phyloP scores from a whole-genome alignment of 2,329 filamentous ascomycete genomes.

The Arthroderma sp. region DNA sequence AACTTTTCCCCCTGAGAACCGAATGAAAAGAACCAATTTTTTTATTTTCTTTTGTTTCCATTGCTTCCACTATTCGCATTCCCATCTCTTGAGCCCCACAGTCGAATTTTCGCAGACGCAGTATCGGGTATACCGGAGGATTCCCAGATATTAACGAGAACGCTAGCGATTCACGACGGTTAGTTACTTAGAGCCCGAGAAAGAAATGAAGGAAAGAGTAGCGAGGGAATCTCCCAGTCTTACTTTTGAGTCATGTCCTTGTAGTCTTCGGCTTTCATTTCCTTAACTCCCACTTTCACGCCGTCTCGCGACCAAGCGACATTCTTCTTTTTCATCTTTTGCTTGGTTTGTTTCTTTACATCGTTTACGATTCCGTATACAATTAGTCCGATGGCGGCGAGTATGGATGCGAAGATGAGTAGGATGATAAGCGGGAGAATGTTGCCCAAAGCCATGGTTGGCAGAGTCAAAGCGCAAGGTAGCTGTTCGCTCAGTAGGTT shows the following conservation, averaged over 20 bases:
- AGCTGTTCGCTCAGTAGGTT: no score
- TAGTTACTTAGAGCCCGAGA: neutral
- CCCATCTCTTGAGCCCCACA: no score
- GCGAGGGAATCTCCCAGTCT: neutral
- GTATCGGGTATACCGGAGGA: neutral
- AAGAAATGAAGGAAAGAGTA: conserved; percentile 1
- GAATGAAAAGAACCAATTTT: no score
- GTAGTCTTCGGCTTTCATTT: conserved; percentile 44
- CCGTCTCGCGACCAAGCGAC: conserved; percentile 48
- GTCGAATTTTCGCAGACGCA: no score
- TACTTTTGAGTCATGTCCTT: conserved; percentile 47
- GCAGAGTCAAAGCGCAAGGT: no score
- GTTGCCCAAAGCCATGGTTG: conserved; percentile 5
- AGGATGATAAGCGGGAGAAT: conserved; percentile 46
- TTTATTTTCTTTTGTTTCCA: no score
- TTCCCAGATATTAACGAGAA: conserved; percentile 39
- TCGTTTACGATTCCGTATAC: conserved; percentile 46
- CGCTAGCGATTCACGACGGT: conserved; percentile 15
- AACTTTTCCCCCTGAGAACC: no score
- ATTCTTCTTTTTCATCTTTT: conserved; percentile 52
- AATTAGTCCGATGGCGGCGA: conserved; percentile 43
- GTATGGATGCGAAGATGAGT: conserved; percentile 37
- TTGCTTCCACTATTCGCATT: no score
- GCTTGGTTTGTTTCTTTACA: conserved; percentile 42
- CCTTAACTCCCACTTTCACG: conserved; percentile 47